Conservation (phyloP, 192 early-diverging fungal species). For the Rhizoclosmatium globosum region DNA sequence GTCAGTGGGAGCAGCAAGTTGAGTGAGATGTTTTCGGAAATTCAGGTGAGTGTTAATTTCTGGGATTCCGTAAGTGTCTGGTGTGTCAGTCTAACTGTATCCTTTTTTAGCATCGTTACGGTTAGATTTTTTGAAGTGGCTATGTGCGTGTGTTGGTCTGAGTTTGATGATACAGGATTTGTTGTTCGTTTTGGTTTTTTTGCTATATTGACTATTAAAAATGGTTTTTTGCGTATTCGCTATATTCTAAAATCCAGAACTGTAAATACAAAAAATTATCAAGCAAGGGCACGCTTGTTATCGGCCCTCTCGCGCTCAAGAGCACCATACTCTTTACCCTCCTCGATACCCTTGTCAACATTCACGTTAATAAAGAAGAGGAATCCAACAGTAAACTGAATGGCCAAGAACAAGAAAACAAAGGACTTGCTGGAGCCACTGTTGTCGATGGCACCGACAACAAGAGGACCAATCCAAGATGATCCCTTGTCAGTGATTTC, state of each 20-base stretch:
- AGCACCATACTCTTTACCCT: slow-evolving; percentile 8
- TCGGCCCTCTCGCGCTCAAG: not conserved
- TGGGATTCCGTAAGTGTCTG: not conserved
- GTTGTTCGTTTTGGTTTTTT: not conserved
- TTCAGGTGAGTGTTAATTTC: slow-evolving; percentile 50
- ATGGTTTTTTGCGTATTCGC: not conserved
- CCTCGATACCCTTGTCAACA: slow-evolving; percentile 4
- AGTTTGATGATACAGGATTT: too few species aligned
- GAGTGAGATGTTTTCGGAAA: slow-evolving; percentile 55
- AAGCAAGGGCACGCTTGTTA: not conserved
- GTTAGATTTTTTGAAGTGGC: not conserved
- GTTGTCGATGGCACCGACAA: slow-evolving; percentile 68
- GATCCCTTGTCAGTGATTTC: slow-evolving; percentile 66
- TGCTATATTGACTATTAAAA: not conserved
- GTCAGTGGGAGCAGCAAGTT: slow-evolving; percentile 52
- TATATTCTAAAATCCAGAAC: not conserved
- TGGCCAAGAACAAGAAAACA: slow-evolving; percentile 61
- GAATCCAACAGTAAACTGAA: not conserved
- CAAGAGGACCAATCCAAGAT: slow-evolving; percentile 73
- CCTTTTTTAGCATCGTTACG: not conserved
- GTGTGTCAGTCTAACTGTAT: not conserved
- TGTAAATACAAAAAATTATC: slow-evolving; percentile 1
- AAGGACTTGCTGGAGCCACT: slow-evolving; percentile 59
- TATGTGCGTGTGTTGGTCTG: not conserved
- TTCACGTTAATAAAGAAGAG: slow-evolving; percentile 5